Evolutionary conservation across 2,329 filamentous ascomycete genomes (phyloP), one percentile per base, ranked within the genome.

Genomic region (Epichloe elymi): DNA sequence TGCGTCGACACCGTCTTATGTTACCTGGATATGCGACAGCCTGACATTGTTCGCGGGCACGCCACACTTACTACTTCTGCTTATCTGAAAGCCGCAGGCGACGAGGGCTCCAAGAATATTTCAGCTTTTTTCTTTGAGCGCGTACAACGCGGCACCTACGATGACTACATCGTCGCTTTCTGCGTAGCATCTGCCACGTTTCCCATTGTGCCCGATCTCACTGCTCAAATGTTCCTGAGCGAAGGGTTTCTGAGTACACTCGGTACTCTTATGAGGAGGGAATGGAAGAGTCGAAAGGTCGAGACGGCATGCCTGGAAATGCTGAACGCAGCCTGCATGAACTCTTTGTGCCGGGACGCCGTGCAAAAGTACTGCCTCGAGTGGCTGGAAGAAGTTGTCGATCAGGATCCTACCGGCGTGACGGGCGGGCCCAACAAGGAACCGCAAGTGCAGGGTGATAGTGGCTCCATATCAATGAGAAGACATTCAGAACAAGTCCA

Each of bases 121-220:
- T 78, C 79, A 5, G 76, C 78, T 5, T 91, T 93, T 64, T 86
- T 96, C 63, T 82, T 82, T 50, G 73, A 78, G 15, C 81, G 84
- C 49, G 74, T 95, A 15, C 70, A 78, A 57, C 82, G 84, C 56
- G 83, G 83, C 49, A 91, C 85, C 23, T 87, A 89, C 56, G 90
- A 96, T 60, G 88, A 95, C 66, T 80, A 94, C 57, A 88, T 95
- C 50, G 75, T 93, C 47, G 90, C 90, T 5, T 97, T 96, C 65
- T 97, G 90, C 49, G 89, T 90, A n/a, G 88, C 89, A 5, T 82
- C 89, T 2, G 81, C 83, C 20, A 80, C 94, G 8, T 98, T 98
- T 63, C 90, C 93, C 1, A 78, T 98, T 49, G 81, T 87, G 2
- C 85, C 88, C 3, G 78, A 83, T 51, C 77, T 87, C 42, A 87